Evolutionary conservation across 2,329 filamentous ascomycete species (phyloP), one percentile per base, ranked within the genome.

Genomic region (Tolypocladium inflatum): DNA sequence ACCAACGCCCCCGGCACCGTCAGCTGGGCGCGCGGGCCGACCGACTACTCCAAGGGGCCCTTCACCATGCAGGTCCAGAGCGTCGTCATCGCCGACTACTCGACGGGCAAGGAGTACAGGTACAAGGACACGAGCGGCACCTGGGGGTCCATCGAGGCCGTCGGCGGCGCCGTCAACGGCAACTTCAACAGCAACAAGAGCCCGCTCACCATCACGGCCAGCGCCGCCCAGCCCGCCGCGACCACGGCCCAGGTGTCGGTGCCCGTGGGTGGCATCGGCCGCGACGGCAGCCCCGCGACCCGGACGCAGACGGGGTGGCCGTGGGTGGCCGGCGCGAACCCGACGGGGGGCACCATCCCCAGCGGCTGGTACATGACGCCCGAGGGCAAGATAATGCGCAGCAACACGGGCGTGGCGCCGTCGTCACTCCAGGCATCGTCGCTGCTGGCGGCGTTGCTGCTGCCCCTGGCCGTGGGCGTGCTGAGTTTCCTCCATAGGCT

Each of bases 31-130:
- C 83, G 88, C 57, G 94, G 94, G 17, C 81, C 84, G 54, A 96
- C 91, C 54, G 85, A 97, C 75, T 99, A 94, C 76, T 80, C 81
- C 58, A 68, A 86, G 62, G 93, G 90, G 0, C 94, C 94, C 1
- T 99, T 89, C 76, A 85, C 80, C 62, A 97, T 97, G 92, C 76
- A 83, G 57, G 86, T 97, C 68, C 83, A 88, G 72, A 88, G 82
- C 37, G 74, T 97, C 64, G 78, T 81, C 57, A 83, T 96, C 48
- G 87, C 86, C 55, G 94, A 99, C 76, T 99, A 97, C 77, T 97
- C 92, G 26, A 97, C 92, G 1, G 94, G 94, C 57, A 87, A 82
- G 21, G 78, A 88, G 62, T 99, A 99, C 78, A 79, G 77, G 58
- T 99, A 97, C 76, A 83, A 83, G 63, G 89, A 94, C 70, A 83